Evolutionary conservation across 352 stramenopile genomes (phyloP), one percentile per base, ranked within the genome.

Genomic region (Phytopythium aichiense): DNA sequence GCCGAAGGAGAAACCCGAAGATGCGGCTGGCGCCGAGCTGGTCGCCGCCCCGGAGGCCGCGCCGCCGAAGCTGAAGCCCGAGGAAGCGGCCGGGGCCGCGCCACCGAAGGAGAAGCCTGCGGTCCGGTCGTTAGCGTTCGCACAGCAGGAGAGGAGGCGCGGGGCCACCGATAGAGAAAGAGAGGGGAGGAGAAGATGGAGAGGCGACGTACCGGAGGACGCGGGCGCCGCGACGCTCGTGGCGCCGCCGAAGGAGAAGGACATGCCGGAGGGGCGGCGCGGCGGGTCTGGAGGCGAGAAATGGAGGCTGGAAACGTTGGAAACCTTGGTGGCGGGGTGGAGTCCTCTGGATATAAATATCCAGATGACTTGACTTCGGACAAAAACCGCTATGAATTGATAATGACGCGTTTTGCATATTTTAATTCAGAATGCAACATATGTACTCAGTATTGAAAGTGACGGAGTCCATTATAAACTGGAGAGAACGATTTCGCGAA

Each of bases 1-100:
- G 1, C 71, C 68, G 48, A 78, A 78, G 45, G 48, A 40, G 20
- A 71, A 70, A 12, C 64, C 60, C 4, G 59, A 48, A 2, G 64
- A 56, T 42, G 58, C 7, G 2, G 40, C 40, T 1, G 40, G 40
- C 4, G 40, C 40, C 16, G 40, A 1, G 40, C 40, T 46, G 40
- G 40, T 42, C 35, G 35, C 12, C 37, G 37, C 28, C 2, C 28
- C 37, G 37, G 37, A 18, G 11, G 8, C 18, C 40, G 40, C 40
- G 18, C 40, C 40, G 16, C 40, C 40, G 18, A 46, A 46, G 16
- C 4, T 22, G 40, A 46, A 46, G 15, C 40, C 18, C 16, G 42
- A 25, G 42, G 42, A 25, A 0, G 42, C 15, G 20, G 42, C 20
- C 18, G 42, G 18, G 42, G 42, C 18, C 42, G 42, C 20, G 42